Evolutionary conservation across 805 yeast genomes (phyloP).

Genomic region (Zygosaccharomyces rouxii): DNA sequence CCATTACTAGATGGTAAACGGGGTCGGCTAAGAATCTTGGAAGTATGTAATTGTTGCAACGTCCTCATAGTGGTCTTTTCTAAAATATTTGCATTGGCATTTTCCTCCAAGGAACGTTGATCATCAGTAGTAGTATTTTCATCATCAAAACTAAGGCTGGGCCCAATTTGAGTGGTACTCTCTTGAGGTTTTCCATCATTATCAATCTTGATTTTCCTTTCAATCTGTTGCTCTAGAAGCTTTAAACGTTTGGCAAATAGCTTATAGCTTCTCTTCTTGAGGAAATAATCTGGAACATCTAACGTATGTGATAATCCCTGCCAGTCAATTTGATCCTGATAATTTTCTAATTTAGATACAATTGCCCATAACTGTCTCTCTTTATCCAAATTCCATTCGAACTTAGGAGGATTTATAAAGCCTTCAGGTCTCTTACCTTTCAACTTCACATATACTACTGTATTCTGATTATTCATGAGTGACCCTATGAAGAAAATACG

Average conservation of each 20-base stretch:
- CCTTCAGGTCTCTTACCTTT: conserved; percentile 40
- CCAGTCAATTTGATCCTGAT: conserved; percentile 31
- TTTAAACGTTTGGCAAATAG: conserved; percentile 28
- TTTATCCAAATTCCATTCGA: conserved; percentile 33
- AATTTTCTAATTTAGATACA: conserved; percentile 23
- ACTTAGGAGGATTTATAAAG: conserved; percentile 38
- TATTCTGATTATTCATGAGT: conserved; percentile 30
- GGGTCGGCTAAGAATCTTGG: conserved; percentile 22
- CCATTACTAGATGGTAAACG: conserved; percentile 8
- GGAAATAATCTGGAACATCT: conserved; percentile 33
- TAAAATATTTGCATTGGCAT: neutral
- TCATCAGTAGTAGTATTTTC: neutral
- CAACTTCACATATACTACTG: conserved; percentile 42
- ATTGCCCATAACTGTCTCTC: conserved; percentile 34
- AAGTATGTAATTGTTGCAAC: conserved; percentile 25
- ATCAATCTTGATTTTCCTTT: conserved; percentile 13
- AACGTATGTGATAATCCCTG: conserved; percentile 33
- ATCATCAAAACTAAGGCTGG: conserved; percentile 1
- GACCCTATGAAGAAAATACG: neutral
- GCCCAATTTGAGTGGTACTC: conserved; percentile 6
- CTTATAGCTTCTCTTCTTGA: conserved; percentile 29
- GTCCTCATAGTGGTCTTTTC: conserved; percentile 16
- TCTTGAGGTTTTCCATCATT: conserved; percentile 8
- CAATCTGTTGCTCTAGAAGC: conserved; percentile 25
- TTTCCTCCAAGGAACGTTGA: neutral